Evolutionary conservation across 257 asterid species (phyloP), one percentile per base, ranked within the genome.

Genomic region (Apocynum venetum): DNA sequence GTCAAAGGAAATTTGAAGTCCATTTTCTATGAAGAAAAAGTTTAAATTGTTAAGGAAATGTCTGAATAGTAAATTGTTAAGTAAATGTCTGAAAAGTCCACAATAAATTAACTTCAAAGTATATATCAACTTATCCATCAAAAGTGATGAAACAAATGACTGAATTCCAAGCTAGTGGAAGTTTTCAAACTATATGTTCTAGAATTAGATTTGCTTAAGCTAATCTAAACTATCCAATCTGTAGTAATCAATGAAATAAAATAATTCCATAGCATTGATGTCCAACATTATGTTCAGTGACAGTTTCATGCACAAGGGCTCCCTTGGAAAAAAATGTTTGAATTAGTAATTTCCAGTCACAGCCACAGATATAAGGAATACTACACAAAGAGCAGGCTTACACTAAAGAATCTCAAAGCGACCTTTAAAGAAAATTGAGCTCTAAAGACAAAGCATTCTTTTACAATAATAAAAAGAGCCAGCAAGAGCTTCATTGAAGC

Each of bases 1-100:
- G 90, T 82, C 85, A 87, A 77, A 20, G 90, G 90, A 80, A 78
- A 87, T 79, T 83, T 87, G 68, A 87, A 87, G 52, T 87, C 90
- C 80, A 84, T 73, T 77, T 81, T 85, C 89, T 85, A 86, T 69
- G 31, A 20, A 63, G 35, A 72, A 63, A 73, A 67, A 36, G 17
- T 66, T 6, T 66, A 13, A 40, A 40, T 4, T 38, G 51, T 66
- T 66, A 66, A n/a, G 41, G 78, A 40, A 31, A 25, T 25, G 31
- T 25, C 31, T 25, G 31, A 25, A 25, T 25, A 25, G 31, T 25
- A 25, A 25, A 25, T 25, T 25, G 31, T 25, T 25, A 25, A 25
- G 31, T 25, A 25, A 25, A 25, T 25, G 31, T 25, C 31, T 25
- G 31, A 25, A 25, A 25, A 25, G 31, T 25, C 31, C 44, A 65